These are phyloP conservation scores for Neodidymelliopsis sp. DNA, from an alignment of 2,329 filamentous ascomycete species.

Conservation along the genomic window DNA sequence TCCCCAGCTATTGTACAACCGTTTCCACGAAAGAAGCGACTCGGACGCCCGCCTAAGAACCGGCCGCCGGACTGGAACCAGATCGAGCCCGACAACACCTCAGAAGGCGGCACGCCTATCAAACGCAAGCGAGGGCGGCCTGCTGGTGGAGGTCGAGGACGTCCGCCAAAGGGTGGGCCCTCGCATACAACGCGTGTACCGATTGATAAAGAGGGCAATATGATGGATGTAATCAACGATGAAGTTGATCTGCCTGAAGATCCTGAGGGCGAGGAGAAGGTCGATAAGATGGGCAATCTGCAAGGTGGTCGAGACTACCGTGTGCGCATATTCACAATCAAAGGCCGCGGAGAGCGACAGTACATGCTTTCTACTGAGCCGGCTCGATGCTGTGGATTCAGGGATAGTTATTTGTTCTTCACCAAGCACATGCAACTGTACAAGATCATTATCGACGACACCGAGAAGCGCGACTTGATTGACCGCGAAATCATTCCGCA, in stretches of 20 bases:
- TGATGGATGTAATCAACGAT: slow-evolving; percentile 88
- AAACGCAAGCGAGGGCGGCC: slow-evolving; percentile 60
- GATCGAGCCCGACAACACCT: slow-evolving; percentile 58
- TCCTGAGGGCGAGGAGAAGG: slow-evolving; percentile 87
- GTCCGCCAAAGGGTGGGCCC: slow-evolving; percentile 72
- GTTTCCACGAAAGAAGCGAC: slow-evolving; percentile 72
- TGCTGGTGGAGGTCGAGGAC: slow-evolving; percentile 69
- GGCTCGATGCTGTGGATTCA: slow-evolving; percentile 93
- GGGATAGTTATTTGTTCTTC: slow-evolving; percentile 98
- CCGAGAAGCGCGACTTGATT: slow-evolving; percentile 97
- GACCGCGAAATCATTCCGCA: slow-evolving; percentile 94
- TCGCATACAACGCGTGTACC: slow-evolving; percentile 82
- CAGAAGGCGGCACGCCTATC: slow-evolving; percentile 58
- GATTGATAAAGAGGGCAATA: slow-evolving; percentile 92
- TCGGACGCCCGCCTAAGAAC: slow-evolving; percentile 88
- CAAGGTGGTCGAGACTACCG: slow-evolving; percentile 88
- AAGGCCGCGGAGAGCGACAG: slow-evolving; percentile 80
- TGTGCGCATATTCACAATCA: slow-evolving; percentile 92
- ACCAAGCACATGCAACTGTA: slow-evolving; percentile 95
- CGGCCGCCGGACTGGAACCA: slow-evolving; percentile 77
- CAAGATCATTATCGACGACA: slow-evolving; percentile 97
- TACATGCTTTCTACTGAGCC: slow-evolving; percentile 99
- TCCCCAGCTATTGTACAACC: slow-evolving; percentile 61
- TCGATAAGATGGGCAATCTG: slow-evolving; percentile 86
- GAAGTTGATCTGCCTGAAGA: slow-evolving; percentile 91